phyloP scores from a whole-genome alignment of 345 rosid species.

The Aegle marmelos region DNA sequence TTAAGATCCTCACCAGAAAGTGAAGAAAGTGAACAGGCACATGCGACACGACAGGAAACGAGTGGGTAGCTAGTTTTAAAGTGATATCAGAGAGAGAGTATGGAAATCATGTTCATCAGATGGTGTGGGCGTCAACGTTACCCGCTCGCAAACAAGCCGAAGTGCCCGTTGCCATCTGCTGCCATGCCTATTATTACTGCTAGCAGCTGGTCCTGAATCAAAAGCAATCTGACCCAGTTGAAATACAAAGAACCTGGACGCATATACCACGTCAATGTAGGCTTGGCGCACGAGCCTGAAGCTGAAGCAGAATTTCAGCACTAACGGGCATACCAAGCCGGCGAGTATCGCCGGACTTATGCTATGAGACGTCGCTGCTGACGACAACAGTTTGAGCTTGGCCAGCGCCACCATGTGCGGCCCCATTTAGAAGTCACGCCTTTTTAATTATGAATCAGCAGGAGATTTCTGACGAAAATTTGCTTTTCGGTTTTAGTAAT shows the following conservation, averaged over 20 bases:
- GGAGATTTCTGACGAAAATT: not conserved
- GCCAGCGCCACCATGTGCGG: constrained; percentile 20
- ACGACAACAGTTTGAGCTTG: constrained; percentile 26
- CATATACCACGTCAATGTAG: constrained; percentile 15
- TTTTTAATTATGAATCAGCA: too few species aligned
- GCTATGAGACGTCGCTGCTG: not conserved
- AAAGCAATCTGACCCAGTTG: constrained; percentile 32
- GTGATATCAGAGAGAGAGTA: constrained; percentile 31
- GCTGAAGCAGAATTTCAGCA: constrained; percentile 24
- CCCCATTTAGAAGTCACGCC: not conserved
- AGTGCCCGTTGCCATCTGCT: constrained; percentile 25
- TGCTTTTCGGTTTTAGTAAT: not conserved
- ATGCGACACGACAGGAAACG: too few species aligned
- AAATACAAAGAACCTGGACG: constrained; percentile 31
- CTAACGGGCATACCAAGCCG: constrained; percentile 23
- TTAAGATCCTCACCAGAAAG: too few species aligned
- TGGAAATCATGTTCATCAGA: constrained; percentile 31
- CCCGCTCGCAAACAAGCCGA: constrained; percentile 23
- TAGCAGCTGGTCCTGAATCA: not conserved
- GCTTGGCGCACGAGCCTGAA: constrained; percentile 5
- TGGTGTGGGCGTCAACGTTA: constrained; percentile 4
- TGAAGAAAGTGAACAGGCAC: too few species aligned
- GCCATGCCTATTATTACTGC: not conserved
- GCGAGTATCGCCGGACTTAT: constrained; percentile 13
- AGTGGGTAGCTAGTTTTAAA: constrained; percentile 1